Conservation (phyloP, 306 rosid species). For the Psophocarpus tetragonolobus region DNA sequence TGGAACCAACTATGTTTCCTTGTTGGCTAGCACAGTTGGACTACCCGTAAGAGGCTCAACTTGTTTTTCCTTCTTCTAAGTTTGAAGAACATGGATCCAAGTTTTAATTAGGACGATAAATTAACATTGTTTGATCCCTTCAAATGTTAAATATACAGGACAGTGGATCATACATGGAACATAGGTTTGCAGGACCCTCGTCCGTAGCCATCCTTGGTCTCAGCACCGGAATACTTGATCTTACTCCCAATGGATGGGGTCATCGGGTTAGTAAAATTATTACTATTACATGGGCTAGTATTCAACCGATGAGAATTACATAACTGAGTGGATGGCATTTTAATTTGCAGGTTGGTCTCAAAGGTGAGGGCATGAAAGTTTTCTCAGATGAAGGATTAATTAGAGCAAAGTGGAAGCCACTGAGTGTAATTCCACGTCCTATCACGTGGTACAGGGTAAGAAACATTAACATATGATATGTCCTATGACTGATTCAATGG, state of each 20-base stretch:
- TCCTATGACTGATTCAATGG: too few relatives aligned
- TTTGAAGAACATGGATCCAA: neutral
- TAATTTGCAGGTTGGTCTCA: conserved; percentile 53
- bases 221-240: conserved; percentile 59
- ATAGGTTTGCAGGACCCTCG: conserved; percentile 75
- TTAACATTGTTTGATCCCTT: neutral
- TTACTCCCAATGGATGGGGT: conserved; percentile 65
- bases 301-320: neutral
- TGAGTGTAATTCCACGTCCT: conserved; percentile 29
- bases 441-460: conserved; percentile 82
- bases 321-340: neutral
- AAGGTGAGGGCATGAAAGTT: conserved; percentile 48
- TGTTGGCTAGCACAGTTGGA: conserved; percentile 66
- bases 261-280: conserved; percentile 45
- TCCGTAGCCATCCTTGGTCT: conserved; percentile 56
- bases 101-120: neutral
- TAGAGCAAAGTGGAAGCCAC: conserved; percentile 47
- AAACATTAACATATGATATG: too few relatives aligned
- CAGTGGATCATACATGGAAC: conserved; percentile 98
- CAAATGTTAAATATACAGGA: conserved; percentile 50
- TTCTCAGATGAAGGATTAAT: conserved; percentile 56
- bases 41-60: conserved; percentile 65
- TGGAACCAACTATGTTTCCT: conserved; percentile 57
- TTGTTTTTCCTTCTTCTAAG: neutral
- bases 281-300: too few relatives aligned